These are phyloP conservation scores for Alternaria gansuensis DNA, from an alignment of 2,329 filamentous ascomycete species.

Conservation along the genomic window DNA sequence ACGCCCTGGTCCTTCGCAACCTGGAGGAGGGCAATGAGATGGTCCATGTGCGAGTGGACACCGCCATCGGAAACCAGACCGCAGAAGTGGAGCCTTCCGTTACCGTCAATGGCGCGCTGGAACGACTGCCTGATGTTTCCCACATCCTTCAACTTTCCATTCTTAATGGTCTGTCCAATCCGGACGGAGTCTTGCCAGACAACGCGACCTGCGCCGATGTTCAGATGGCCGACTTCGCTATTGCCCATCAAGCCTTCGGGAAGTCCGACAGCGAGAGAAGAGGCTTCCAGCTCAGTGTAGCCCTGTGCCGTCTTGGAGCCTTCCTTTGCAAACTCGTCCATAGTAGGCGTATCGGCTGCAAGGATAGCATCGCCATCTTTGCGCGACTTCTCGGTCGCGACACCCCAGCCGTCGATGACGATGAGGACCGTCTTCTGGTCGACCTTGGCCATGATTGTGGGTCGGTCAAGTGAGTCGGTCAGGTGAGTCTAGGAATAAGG, in stretches of 20 bases:
- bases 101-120: constrained; percentile 81
- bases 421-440: constrained; percentile 78
- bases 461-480: constrained; percentile 33
- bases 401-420: constrained; percentile 99
- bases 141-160: constrained; percentile 78
- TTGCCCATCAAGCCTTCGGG: constrained; percentile 99
- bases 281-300: constrained; percentile 93
- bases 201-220: constrained; percentile 96
- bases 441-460: constrained; percentile 68
- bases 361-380: constrained; percentile 95
- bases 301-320: constrained; percentile 79
- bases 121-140: constrained; percentile 81
- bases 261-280: constrained; percentile 92
- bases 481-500: constrained; percentile 2
- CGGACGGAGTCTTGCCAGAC: constrained; percentile 97
- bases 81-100: constrained; percentile 89
- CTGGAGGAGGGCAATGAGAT: constrained; percentile 85
- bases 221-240: constrained; percentile 97
- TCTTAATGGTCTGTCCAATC: constrained; percentile 93
- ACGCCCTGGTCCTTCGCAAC: constrained; percentile 89
- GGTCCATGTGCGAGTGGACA: constrained; percentile 95
- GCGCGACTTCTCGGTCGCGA: constrained; percentile 80
- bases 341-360: constrained; percentile 89
- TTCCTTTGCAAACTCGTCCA: constrained; percentile 80
- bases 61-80: constrained; percentile 95